phyloP scores from a whole-genome alignment of 2,329 filamentous ascomycete species.

The Phyllosticta citrichinensis region DNA sequence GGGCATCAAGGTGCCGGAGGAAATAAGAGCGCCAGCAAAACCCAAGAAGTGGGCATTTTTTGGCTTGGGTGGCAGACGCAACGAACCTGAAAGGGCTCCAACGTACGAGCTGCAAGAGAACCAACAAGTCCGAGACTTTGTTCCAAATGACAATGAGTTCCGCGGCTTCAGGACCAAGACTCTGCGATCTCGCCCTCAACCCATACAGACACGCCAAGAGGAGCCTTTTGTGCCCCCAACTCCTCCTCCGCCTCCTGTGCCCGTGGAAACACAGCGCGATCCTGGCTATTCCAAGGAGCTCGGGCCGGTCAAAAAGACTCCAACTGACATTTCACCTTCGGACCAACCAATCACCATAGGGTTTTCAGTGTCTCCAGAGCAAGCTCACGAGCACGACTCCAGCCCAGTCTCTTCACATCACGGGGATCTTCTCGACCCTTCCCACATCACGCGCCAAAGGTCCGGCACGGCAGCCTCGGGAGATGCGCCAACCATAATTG shows the following conservation, averaged over 20 bases:
- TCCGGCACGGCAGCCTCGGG: conserved; percentile 28
- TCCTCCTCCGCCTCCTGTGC: conserved; percentile 1
- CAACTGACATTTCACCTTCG: conserved; percentile 51
- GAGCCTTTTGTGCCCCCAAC: conserved; percentile 3
- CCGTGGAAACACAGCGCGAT: background rate
- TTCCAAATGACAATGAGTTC: conserved; percentile 2
- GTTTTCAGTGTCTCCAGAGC: conserved; percentile 51
- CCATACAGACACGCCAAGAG: background rate
- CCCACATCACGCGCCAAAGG: conserved; percentile 23
- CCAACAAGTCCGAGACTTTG: background rate
- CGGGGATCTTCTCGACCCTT: background rate
- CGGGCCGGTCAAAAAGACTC: background rate
- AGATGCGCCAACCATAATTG: conserved; percentile 41
- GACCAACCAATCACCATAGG: conserved; percentile 66
- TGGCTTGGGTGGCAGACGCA: background rate
- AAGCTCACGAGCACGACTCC: conserved; percentile 28
- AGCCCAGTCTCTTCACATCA: background rate
- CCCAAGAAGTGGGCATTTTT: conserved; percentile 4
- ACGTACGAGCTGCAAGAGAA: conserved; percentile 6
- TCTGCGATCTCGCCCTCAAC: conserved; percentile 15
- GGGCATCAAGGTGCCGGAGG: background rate
- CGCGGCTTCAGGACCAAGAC: conserved; percentile 14
- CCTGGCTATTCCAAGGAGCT: background rate
- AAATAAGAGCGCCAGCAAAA: background rate
- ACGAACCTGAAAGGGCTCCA: conserved; percentile 1